Evolutionary conservation across 202 grass and related monocot species (phyloP).

Genomic region (Setaria viridis): DNA sequence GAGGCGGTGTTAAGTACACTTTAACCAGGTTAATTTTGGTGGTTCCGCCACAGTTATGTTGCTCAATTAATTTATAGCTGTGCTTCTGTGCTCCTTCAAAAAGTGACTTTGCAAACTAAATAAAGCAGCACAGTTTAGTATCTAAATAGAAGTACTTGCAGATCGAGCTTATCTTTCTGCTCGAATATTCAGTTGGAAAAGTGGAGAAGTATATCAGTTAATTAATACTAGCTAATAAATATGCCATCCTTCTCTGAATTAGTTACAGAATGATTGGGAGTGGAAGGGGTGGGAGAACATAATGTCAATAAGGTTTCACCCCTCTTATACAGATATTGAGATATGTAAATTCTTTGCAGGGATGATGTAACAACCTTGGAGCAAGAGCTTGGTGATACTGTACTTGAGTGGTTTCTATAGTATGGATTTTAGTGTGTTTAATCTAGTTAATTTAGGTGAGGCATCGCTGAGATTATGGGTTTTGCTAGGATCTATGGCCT

Average conservation of each 20-base stretch:
- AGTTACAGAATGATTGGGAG: background rate
- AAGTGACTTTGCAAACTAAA: background rate
- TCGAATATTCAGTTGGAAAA: background rate
- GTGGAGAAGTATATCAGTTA: background rate
- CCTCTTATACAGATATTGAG: conserved; percentile 72
- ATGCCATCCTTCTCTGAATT: background rate
- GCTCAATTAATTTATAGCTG: background rate
- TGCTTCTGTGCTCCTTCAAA: background rate
- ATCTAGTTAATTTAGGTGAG: conserved; percentile 59
- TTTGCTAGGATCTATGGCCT: conserved; percentile 28
- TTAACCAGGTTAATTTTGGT: no score
- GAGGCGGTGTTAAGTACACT: no score
- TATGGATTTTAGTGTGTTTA: conserved; percentile 37
- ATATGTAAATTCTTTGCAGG: conserved; percentile 84
- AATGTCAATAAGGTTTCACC: conserved; percentile 64
- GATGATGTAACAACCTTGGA: conserved; percentile 69
- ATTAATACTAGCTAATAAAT: background rate
- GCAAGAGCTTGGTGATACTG: conserved; percentile 54
- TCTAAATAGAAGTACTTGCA: background rate
- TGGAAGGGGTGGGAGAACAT: conserved; percentile 47
- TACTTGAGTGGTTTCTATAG: conserved; percentile 60
- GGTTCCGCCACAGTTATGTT: background rate
- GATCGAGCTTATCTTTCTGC: background rate
- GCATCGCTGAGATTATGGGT: conserved; percentile 14
- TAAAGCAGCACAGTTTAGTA: background rate